A percentile compares a stretch with the other conserved stretches of the same genome.
phyloP scores from a whole-genome alignment of 805 yeast genomes.

The Ogataea paradorogensis region DNA sequence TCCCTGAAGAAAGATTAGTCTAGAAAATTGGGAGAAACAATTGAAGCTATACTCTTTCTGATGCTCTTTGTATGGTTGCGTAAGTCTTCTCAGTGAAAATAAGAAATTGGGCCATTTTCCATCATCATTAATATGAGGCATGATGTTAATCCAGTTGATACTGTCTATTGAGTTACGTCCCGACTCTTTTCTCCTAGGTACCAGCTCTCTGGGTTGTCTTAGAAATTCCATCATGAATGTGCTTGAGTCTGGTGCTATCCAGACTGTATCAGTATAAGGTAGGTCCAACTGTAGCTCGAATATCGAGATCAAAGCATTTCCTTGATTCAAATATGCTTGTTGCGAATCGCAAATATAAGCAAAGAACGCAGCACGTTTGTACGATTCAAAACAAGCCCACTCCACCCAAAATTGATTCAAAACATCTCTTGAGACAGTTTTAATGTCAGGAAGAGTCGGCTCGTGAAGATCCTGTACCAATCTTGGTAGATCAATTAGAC shows the following conservation, averaged over 20 bases:
- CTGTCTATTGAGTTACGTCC: constrained; percentile 3
- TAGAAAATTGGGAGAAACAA: constrained; percentile 37
- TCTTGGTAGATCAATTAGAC: constrained; percentile 25
- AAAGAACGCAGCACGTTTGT: constrained; percentile 42
- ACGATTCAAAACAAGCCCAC: constrained; percentile 46
- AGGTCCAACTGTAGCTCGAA: constrained; percentile 44
- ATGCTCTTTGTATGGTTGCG: constrained; percentile 31
- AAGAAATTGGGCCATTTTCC: constrained; percentile 37
- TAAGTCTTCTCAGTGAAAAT: constrained; percentile 34
- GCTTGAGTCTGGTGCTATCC: constrained; percentile 34
- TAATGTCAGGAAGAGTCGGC: constrained; percentile 12
- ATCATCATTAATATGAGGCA: constrained; percentile 30
- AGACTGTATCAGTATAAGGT: constrained; percentile 44
- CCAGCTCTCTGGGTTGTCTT: constrained; percentile 27
- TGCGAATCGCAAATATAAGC: constrained; percentile 43
- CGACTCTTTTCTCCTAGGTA: constrained; percentile 16
- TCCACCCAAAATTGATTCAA: constrained; percentile 36
- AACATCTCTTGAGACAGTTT: background rate
- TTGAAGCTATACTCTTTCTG: constrained; percentile 34
- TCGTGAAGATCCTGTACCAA: constrained; percentile 21
- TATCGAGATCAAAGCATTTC: constrained; percentile 35
- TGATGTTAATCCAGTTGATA: constrained; percentile 9
- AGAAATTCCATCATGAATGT: constrained; percentile 26
- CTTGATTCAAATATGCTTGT: constrained; percentile 34
- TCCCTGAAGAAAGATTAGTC: constrained; percentile 39